A percentile compares a stretch with the other conserved stretches of the same genome.
These are phyloP conservation scores for Samsoniella hepiali DNA, from an alignment of 2,329 filamentous ascomycete species.

Conservation along the genomic window DNA sequence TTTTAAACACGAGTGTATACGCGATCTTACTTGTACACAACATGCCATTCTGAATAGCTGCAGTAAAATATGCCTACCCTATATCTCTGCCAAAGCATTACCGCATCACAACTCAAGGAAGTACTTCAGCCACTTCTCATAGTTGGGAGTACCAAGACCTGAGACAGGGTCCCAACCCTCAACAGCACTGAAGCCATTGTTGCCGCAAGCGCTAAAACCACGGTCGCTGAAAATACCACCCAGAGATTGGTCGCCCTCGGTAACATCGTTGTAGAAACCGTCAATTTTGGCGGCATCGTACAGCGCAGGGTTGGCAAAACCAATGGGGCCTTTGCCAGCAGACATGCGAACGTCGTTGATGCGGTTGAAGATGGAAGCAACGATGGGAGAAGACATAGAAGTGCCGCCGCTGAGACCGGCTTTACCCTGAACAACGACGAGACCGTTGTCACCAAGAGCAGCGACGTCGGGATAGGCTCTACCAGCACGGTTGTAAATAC, in stretches of 20 bases:
- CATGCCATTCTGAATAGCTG: no score
- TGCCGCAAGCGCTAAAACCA: constrained; percentile 21
- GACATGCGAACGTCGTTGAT: constrained; percentile 22
- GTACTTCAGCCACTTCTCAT: constrained; percentile 12
- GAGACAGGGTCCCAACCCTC: constrained; percentile 29
- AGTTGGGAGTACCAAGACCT: constrained; percentile 24
- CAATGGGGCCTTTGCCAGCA: constrained; percentile 36
- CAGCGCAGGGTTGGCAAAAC: constrained; percentile 28
- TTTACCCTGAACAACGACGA: constrained; percentile 41
- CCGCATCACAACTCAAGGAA: constrained; percentile 9
- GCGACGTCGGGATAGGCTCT: constrained; percentile 43
- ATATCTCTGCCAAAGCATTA: no score
- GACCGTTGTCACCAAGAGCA: constrained; percentile 42
- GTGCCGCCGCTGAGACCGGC: constrained; percentile 40
- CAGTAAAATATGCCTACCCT: not conserved
- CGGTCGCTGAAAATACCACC: constrained; percentile 21
- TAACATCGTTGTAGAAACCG: constrained; percentile 26
- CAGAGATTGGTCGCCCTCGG: constrained; percentile 24
- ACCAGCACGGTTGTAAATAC: constrained; percentile 40
- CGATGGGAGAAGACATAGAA: constrained; percentile 21
- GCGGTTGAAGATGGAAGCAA: constrained; percentile 22
- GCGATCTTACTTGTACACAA: no score
- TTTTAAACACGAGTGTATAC: not conserved
- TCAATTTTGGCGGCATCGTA: constrained; percentile 1
- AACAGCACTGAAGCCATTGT: constrained; percentile 25